Evolutionary conservation across 768 basidiomycete species (phyloP).

Genomic region (Sporobolomyces phaffii): DNA sequence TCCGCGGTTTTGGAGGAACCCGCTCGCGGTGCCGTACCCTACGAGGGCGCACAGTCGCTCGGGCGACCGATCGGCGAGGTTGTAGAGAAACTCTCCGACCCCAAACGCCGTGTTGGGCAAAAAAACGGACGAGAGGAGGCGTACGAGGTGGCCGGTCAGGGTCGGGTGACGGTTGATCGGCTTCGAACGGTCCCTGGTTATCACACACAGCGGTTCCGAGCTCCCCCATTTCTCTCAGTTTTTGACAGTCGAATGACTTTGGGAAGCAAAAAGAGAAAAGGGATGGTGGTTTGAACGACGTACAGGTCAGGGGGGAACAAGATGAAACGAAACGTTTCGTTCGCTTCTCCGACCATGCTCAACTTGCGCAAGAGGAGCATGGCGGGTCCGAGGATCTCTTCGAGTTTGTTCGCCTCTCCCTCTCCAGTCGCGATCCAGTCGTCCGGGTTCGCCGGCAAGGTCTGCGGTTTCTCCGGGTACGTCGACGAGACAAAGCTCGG

Average conservation of each 20-base stretch:
- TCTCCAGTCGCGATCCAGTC: slow-evolving; percentile 27
- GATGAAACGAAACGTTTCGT: slow-evolving; percentile 55
- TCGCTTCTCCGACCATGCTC: slow-evolving; percentile 63
- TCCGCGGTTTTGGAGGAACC: slow-evolving; percentile 87
- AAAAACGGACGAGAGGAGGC: slow-evolving; percentile 68
- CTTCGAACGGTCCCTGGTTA: slow-evolving; percentile 60
- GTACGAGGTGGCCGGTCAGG: slow-evolving; percentile 69
- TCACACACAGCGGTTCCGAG: background rate
- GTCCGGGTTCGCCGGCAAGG: slow-evolving; percentile 15
- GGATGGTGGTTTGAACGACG: too few species aligned
- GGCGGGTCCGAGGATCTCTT: slow-evolving; percentile 68
- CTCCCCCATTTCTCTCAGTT: too few species aligned
- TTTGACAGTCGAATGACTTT: too few species aligned
- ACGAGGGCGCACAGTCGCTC: slow-evolving; percentile 65
- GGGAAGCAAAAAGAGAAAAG: too few species aligned
- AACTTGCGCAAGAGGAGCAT: slow-evolving; percentile 60
- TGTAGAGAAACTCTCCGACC: slow-evolving; percentile 80
- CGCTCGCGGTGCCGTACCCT: slow-evolving; percentile 93
- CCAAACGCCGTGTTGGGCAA: slow-evolving; percentile 66
- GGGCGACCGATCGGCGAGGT: slow-evolving; percentile 74
- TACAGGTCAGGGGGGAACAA: slow-evolving; percentile 66
- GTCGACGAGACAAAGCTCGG: background rate
- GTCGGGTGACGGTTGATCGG: slow-evolving; percentile 69
- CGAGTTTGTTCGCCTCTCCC: slow-evolving; percentile 51
- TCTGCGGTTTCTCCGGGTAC: background rate